A percentile compares a stretch with the other conserved stretches of the same genome.
phyloP scores from a whole-genome alignment of 2,329 filamentous ascomycete species.

The Hypoxylon rubiginosum region DNA sequence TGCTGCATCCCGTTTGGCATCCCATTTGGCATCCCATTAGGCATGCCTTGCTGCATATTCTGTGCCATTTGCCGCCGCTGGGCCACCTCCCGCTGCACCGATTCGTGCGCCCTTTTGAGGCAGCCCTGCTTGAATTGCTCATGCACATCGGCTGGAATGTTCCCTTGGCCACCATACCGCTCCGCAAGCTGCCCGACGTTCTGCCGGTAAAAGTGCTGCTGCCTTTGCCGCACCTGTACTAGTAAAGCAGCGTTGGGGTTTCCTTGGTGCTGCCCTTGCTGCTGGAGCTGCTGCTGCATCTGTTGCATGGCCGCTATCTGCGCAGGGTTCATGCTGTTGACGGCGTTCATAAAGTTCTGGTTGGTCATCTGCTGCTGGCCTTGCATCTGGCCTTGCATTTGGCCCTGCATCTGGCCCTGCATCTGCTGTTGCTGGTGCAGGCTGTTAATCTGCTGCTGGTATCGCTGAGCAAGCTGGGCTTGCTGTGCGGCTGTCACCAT shows the following conservation, averaged over 20 bases:
- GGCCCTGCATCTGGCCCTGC: constrained; percentile 34
- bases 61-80: constrained; percentile 62
- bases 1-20: constrained; percentile 54
- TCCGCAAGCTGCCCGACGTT: constrained; percentile 53
- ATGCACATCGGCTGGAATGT: constrained; percentile 62
- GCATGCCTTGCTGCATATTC: constrained; percentile 57
- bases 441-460: constrained; percentile 43
- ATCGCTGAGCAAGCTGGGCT: constrained; percentile 54
- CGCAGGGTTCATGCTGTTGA: constrained; percentile 28
- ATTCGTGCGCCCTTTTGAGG: constrained; percentile 53
- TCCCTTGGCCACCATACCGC: constrained; percentile 59
- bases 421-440: constrained; percentile 50
- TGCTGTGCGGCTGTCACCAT: constrained; percentile 57
- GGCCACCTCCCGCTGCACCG: constrained; percentile 40
- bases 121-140: constrained; percentile 62
- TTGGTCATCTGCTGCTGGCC: neutral
- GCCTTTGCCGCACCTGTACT: constrained; percentile 54
- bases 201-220: constrained; percentile 56
- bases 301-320: constrained; percentile 40
- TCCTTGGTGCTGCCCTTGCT: constrained; percentile 12
- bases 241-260: constrained; percentile 13
- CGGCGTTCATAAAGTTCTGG: neutral
- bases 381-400: constrained; percentile 39
- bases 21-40: constrained; percentile 39
- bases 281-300: constrained; percentile 48